A percentile compares a stretch with the other conserved stretches of the same genome.
Evolutionary conservation across 108 stramenopile species (phyloP).

Genomic region (Nitzschia inconspicua): DNA sequence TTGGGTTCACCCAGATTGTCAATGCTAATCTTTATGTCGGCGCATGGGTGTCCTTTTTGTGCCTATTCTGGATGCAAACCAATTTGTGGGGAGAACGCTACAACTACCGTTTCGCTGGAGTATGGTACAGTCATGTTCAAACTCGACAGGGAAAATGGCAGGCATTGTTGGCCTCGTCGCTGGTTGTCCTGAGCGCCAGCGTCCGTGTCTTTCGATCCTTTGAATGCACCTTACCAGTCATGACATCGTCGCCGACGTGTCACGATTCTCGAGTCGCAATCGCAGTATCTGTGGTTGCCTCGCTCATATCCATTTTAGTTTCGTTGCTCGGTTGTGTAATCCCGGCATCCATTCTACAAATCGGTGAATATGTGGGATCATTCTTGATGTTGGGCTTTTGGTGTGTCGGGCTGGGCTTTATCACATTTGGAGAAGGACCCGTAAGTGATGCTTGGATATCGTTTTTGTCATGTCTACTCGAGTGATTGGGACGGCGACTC

Average conservation of each 20-base stretch:
- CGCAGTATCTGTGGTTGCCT: no score
- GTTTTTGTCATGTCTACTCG: no score
- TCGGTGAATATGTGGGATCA: no score
- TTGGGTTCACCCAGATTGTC: constrained; percentile 8
- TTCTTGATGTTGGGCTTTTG: constrained; percentile 29
- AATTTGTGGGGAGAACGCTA: constrained; percentile 20
- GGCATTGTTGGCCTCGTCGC: constrained; percentile 13
- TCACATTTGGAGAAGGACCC: constrained; percentile 37
- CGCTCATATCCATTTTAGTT: no score
- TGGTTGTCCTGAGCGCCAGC: constrained; percentile 18
- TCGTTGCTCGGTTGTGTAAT: no score
- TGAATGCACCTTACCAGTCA: neutral
- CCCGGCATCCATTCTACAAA: no score
- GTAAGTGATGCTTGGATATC: constrained; percentile 17
- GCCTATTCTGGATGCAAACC: constrained; percentile 12
- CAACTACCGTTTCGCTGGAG: no score
- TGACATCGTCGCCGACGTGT: constrained; percentile 10
- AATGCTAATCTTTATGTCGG: constrained; percentile 50
- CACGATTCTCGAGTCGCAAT: constrained; percentile 25
- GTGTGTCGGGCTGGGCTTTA: constrained; percentile 33
- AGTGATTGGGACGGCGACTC: no score
- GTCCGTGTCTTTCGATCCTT: constrained; percentile 10
- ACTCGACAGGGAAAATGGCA: constrained; percentile 25
- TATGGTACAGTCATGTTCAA: neutral
- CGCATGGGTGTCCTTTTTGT: constrained; percentile 29